Percentiles rank a stretch among this genome's conserved stretches.
These are phyloP conservation scores for Tripterygium wilfordii DNA, from an alignment of 177 flowering plant species.

Conservation along the genomic window DNA sequence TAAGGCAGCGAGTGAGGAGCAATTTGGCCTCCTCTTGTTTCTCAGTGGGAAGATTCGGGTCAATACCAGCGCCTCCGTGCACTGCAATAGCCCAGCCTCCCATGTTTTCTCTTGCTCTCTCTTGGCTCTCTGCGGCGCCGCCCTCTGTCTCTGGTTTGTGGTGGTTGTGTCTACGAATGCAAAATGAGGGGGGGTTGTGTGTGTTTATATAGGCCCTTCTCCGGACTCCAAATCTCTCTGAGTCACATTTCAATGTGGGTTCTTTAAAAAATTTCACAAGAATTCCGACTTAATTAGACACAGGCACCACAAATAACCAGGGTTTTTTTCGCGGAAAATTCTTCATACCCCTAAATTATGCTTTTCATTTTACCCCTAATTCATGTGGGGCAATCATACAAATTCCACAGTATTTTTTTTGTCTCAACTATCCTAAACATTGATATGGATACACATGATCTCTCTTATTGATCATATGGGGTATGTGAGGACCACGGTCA, in stretches of 20 bases:
- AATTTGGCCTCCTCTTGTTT: conserved; percentile 77
- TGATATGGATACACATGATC: too few species aligned
- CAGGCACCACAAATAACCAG: too few species aligned
- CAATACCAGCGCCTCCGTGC: conserved; percentile 98
- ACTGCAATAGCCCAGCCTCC: conserved; percentile 97
- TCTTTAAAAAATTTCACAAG: background rate
- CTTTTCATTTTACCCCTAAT: too few species aligned
- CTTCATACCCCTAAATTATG: too few species aligned
- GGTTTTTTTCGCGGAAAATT: too few species aligned
- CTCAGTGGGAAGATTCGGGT: conserved; percentile 76
- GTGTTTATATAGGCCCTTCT: background rate
- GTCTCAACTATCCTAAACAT: too few species aligned
- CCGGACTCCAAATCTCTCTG: conserved; percentile 1
- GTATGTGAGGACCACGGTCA: too few species aligned
- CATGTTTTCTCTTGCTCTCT: conserved; percentile 33
- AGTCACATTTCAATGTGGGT: background rate
- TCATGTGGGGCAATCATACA: too few species aligned
- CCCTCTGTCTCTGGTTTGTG: conserved; percentile 4
- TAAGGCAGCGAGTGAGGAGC: conserved; percentile 78
- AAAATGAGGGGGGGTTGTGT: background rate
- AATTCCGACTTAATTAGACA: too few species aligned
- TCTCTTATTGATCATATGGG: too few species aligned
- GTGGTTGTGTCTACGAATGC: background rate
- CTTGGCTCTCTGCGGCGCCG: background rate
- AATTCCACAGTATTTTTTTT: too few species aligned